Conservation (phyloP, 2,329 filamentous ascomycete species). For the Verticillium klebahnii region DNA sequence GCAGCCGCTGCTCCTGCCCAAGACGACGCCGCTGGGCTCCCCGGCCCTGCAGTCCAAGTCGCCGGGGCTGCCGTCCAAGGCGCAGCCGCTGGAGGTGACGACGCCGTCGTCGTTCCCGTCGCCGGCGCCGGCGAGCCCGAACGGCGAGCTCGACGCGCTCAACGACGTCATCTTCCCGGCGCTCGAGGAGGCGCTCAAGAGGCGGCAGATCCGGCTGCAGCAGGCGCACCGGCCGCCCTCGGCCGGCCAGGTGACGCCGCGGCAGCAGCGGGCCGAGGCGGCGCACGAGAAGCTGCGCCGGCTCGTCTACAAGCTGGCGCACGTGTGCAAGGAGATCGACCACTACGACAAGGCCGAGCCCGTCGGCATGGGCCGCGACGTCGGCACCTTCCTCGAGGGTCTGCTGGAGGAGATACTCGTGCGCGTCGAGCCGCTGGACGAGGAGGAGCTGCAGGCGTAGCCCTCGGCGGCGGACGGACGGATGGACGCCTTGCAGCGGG, state of each 20-base stretch:
- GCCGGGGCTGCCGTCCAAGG: conserved; percentile 21
- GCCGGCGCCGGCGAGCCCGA: conserved; percentile 51
- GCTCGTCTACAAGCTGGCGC: conserved; percentile 76
- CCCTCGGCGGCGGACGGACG: background rate
- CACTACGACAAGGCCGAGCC: conserved; percentile 79
- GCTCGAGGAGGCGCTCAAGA: conserved; percentile 82
- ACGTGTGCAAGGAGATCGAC: conserved; percentile 86
- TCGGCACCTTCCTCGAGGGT: conserved; percentile 84
- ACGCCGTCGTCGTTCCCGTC: conserved; percentile 50
- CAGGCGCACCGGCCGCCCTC: conserved; percentile 37
- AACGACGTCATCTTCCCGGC: conserved; percentile 91
- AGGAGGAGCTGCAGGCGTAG: conserved; percentile 43
- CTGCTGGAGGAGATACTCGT: conserved; percentile 92
- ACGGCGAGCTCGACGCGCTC: conserved; percentile 76
- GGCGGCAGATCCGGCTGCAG: conserved; percentile 63
- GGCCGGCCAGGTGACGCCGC: conserved; percentile 45
- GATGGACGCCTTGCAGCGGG: conserved; percentile 20
- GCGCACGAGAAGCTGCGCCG: conserved; percentile 79
- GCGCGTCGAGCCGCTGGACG: conserved; percentile 81
- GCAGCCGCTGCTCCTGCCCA: conserved; percentile 1
- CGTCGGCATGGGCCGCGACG: conserved; percentile 90
- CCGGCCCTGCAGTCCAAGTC: conserved; percentile 7
- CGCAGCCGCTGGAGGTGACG: conserved; percentile 25
- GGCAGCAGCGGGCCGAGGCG: conserved; percentile 63
- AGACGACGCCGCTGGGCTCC: conserved; percentile 6